phyloP scores from a whole-genome alignment of 1,284 basidiomycete species.

The Golubevia pallescens region DNA sequence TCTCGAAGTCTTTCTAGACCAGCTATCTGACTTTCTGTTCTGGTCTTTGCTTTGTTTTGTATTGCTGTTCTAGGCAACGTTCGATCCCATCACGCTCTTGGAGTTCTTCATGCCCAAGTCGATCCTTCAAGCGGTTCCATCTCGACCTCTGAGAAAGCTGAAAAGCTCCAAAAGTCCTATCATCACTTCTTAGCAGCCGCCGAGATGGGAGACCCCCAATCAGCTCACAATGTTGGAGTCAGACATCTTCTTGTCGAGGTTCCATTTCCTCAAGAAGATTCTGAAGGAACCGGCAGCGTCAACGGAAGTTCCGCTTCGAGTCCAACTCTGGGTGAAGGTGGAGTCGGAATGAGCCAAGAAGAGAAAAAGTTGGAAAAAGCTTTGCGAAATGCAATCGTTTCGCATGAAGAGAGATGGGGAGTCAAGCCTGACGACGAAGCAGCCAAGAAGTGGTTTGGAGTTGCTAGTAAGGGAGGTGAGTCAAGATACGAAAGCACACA shows the following conservation, averaged over 20 bases:
- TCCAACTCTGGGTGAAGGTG: no score
- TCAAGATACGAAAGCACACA: background rate
- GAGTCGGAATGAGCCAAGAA: background rate
- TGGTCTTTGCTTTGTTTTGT: no score
- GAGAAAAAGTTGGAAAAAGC: background rate
- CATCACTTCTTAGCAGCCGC: constrained; percentile 39
- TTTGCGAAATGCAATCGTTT: background rate
- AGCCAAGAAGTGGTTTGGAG: constrained; percentile 43
- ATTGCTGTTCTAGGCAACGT: constrained; percentile 10
- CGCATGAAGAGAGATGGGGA: constrained; percentile 32
- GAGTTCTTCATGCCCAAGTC: constrained; percentile 16
- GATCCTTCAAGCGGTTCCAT: constrained; percentile 3
- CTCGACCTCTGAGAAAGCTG: constrained; percentile 9
- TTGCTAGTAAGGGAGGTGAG: constrained; percentile 15
- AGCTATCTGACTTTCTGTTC: no score
- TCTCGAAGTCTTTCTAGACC: no score
- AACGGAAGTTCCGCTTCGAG: background rate
- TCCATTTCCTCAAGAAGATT: background rate
- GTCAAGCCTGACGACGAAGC: constrained; percentile 33
- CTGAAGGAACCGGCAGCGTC: background rate
- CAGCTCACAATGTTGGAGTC: constrained; percentile 44
- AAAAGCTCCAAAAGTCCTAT: constrained; percentile 19
- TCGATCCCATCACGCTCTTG: constrained; percentile 22
- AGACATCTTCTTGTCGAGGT: constrained; percentile 27
- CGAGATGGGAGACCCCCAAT: constrained; percentile 41